Conservation (phyloP, 805 yeast species). For the Sugiyamaella americana region DNA sequence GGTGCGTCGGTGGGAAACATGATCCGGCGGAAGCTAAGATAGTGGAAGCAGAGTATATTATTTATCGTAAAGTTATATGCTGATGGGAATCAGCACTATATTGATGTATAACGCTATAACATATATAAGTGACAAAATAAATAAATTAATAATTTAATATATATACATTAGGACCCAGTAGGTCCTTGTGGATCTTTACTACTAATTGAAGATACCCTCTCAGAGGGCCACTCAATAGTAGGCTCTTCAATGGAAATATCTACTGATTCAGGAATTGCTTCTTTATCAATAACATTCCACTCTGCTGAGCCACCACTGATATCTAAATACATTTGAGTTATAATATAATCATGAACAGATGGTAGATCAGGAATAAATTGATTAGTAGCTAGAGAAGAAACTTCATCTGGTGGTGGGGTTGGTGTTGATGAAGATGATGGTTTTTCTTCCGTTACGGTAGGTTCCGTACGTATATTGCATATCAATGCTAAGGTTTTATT, state of each 20-base stretch:
- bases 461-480: not conserved
- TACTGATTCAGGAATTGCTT: slow-evolving; percentile 2
- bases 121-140: no score
- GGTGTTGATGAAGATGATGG: not conserved
- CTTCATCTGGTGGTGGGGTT: not conserved
- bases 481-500: slow-evolving; percentile 21
- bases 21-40: no score
- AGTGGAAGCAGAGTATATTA: no score
- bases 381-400: not conserved
- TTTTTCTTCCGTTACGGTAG: not conserved
- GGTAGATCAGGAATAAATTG: slow-evolving; percentile 10
- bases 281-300: slow-evolving; percentile 29
- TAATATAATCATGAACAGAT: slow-evolving; percentile 20
- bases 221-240: no score
- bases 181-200: no score
- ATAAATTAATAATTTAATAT: no score
- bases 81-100: no score
- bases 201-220: no score
- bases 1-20: no score
- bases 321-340: slow-evolving; percentile 31
- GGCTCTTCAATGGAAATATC: not conserved
- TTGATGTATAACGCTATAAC: no score
- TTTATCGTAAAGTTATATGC: no score
- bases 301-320: slow-evolving; percentile 32
- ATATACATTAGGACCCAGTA: no score